These are phyloP conservation scores for Penicillium paradoxum DNA, from an alignment of 495 filamentous ascomycete species.

Conservation along the genomic window DNA sequence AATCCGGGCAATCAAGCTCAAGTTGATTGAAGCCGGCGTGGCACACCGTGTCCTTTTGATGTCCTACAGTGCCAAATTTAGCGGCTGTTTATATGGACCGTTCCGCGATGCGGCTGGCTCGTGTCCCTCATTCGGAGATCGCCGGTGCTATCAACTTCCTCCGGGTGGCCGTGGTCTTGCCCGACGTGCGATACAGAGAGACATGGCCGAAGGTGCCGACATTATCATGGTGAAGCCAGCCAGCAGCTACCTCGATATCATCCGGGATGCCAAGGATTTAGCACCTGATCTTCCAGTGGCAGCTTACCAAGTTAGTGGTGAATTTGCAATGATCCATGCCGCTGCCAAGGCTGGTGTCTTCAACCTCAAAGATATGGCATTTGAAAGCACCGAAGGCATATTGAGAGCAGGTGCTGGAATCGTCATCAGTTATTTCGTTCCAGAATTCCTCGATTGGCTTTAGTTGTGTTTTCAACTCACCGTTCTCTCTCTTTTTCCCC, in stretches of 20 bases:
- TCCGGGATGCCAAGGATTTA: slow-evolving; percentile 90
- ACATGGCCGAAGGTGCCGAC: slow-evolving; percentile 90
- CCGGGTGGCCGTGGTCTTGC: slow-evolving; percentile 90
- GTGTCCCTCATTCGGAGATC: slow-evolving; percentile 85
- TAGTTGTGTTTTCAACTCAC: slow-evolving; percentile 2
- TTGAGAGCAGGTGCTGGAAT: slow-evolving; percentile 88
- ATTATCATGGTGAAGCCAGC: slow-evolving; percentile 99
- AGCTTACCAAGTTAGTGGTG: slow-evolving; percentile 94
- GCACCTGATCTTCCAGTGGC: slow-evolving; percentile 85
- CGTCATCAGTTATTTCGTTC: slow-evolving; percentile 88
- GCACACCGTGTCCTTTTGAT: slow-evolving; percentile 86
- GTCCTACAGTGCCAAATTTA: slow-evolving; percentile 97
- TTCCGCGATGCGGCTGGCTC: slow-evolving; percentile 97
- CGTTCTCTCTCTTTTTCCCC: not conserved
- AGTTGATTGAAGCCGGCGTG: slow-evolving; percentile 86
- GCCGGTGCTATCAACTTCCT: slow-evolving; percentile 93
- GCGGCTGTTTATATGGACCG: slow-evolving; percentile 91
- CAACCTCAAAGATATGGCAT: slow-evolving; percentile 90
- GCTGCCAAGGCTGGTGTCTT: slow-evolving; percentile 97
- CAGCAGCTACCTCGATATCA: slow-evolving; percentile 90
- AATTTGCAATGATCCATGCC: slow-evolving; percentile 97
- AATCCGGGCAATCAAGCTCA: slow-evolving; percentile 92
- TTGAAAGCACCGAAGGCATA: slow-evolving; percentile 89
- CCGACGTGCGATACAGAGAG: slow-evolving; percentile 81
- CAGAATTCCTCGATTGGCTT: slow-evolving; percentile 88